phyloP scores from a whole-genome alignment of 208 protist species.

The Crithidia brevicula region DNA sequence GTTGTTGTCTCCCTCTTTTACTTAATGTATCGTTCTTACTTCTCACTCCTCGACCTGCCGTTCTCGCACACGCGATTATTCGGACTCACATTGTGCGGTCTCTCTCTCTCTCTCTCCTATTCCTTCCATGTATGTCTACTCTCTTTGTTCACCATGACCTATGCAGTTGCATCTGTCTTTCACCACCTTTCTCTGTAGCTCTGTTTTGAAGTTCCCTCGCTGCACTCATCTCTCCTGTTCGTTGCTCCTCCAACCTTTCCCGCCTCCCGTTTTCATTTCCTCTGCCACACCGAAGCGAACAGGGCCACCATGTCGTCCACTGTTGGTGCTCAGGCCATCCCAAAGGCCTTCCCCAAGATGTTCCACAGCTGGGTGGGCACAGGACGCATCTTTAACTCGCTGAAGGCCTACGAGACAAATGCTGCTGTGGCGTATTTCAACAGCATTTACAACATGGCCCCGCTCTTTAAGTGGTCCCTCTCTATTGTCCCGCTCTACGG shows the following conservation, averaged over 20 bases:
- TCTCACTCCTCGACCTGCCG: background rate
- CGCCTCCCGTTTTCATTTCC: constrained; percentile 7
- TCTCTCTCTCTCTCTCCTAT: constrained; percentile 29
- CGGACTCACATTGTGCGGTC: too few species aligned
- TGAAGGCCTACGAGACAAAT: constrained; percentile 83
- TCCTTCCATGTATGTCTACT: too few species aligned
- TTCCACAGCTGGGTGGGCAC: constrained; percentile 85
- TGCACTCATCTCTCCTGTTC: background rate
- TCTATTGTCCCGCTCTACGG: constrained; percentile 87
- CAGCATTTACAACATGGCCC: constrained; percentile 85
- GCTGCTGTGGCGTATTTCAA: constrained; percentile 76
- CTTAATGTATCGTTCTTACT: background rate
- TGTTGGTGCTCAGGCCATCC: constrained; percentile 60
- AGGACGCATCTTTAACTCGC: constrained; percentile 65
- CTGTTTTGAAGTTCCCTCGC: too few species aligned
- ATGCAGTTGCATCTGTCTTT: constrained; percentile 23
- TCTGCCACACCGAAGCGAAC: background rate
- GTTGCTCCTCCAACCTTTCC: background rate
- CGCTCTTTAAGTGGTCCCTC: constrained; percentile 89
- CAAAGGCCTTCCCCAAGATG: constrained; percentile 74
- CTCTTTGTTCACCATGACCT: too few species aligned
- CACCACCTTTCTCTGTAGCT: background rate
- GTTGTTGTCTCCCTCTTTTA: constrained; percentile 2
- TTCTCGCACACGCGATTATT: too few species aligned
- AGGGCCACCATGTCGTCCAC: constrained; percentile 57